Evolutionary conservation across 257 asterid genomes (phyloP).

Genomic region (Salvia miltiorrhiza): DNA sequence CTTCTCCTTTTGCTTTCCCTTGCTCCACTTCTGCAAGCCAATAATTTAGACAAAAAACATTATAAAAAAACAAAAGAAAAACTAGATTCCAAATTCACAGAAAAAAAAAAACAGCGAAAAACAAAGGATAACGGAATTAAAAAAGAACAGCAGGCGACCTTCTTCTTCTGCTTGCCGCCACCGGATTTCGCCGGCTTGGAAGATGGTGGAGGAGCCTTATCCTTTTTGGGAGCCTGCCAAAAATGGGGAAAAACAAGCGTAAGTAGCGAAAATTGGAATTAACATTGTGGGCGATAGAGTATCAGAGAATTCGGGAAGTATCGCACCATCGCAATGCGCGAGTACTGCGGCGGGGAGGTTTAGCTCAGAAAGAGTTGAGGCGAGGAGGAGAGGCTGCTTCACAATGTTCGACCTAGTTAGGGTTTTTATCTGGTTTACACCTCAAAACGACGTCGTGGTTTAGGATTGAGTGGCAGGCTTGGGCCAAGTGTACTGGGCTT

Average conservation of each 20-base stretch:
- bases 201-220: constrained; percentile 82
- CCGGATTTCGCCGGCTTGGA: constrained; percentile 93
- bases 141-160: constrained; percentile 36
- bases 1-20: constrained; percentile 98
- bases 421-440: constrained; percentile 19
- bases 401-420: constrained; percentile 1
- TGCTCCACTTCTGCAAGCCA: constrained; percentile 48
- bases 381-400: neutral
- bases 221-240: constrained; percentile 92
- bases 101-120: neutral
- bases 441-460: constrained; percentile 17
- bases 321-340: constrained; percentile 31
- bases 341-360: neutral
- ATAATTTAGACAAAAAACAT: neutral
- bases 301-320: neutral
- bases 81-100: neutral
- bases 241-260: neutral
- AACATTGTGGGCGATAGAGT: neutral
- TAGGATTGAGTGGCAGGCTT: neutral
- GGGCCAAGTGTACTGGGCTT: neutral
- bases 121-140: neutral
- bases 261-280: neutral
- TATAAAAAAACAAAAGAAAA: neutral
- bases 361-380: neutral
- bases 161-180: constrained; percentile 96